Evolutionary conservation across 2,329 filamentous ascomycete species (phyloP), one percentile per base, ranked within the genome.

Genomic region (Talaromyces funiculosus): DNA sequence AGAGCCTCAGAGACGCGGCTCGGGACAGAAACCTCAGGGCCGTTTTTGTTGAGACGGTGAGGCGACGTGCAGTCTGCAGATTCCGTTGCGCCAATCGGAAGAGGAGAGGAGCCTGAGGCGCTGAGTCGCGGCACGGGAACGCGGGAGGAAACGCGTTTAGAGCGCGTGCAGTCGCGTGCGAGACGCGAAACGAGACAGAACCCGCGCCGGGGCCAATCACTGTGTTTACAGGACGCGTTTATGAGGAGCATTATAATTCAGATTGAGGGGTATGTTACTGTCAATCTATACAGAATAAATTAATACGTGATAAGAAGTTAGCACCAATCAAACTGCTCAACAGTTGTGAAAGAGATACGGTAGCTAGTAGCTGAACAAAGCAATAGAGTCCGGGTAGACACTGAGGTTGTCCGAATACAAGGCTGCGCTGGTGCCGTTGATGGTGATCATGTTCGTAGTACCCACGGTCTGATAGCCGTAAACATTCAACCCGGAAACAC

Each of bases 381-480:
- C 74, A 64, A 80, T 75, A 4, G 74, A 78, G 57, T 77, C 73
- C 31, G 75, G 71, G 64, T 72, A 83, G 0, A 76, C 76, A 37
- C 76, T 75, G 60, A 78, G 67, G 59, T 83, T 83, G 58, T 82
- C 80, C 29, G 67, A 68, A 61, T 76, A 79, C 22, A 67, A 68
- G 14, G 78, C 80, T 26, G 80, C 42, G 61, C 76, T 73, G 42
- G 67, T 71, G 0, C 76, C 78, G 68, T 82, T 74, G 55, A 73
- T 66, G 5, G 75, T 73, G 58, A 82, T 73, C 75, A 81, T 80
- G 57, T 75, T 74, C 10, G 73, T 76, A 10, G 75, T 73, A 2
- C 75, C 75, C 10, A 82, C 73, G 1, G 79, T 81, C 59, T 78
- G 81, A 40, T 81, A 63, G 29, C 79, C 78, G 62, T 82, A 83